Percentiles rank a stretch among this genome's conserved stretches.
Conservation (phyloP, 257 asterid species). For the Henckelia pumila region DNA sequence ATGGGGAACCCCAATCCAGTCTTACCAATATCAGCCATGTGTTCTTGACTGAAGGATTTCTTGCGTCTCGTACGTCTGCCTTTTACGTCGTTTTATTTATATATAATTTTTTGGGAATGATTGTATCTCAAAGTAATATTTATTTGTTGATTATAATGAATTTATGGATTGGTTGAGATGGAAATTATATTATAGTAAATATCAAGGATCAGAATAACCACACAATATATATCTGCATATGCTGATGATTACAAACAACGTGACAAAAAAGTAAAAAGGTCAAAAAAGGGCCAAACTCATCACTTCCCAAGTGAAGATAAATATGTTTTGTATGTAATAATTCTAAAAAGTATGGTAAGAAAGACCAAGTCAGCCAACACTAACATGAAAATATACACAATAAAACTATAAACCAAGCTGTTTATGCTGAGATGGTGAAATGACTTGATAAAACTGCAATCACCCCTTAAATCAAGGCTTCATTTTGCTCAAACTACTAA, state of each 20-base stretch:
- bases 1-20: not conserved
- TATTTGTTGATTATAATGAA: no score
- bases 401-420: not conserved
- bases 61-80: not conserved
- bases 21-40: not conserved
- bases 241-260: not conserved
- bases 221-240: not conserved
- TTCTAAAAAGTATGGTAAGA: not conserved
- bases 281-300: not conserved
- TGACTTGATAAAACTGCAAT: slow-evolving; percentile 60
- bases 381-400: not conserved
- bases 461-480: slow-evolving; percentile 35
- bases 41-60: not conserved
- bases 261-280: not conserved
- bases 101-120: not conserved
- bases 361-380: not conserved
- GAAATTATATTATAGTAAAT: no score
- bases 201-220: not conserved
- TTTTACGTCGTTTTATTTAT: not conserved
- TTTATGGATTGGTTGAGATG: no score
- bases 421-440: slow-evolving; percentile 36
- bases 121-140: no score
- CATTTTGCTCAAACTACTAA: not conserved
- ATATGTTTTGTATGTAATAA: not conserved
- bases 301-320: not conserved